Conservation (phyloP, 2,329 filamentous ascomycete species). For the Sporothrix inflata region DNA sequence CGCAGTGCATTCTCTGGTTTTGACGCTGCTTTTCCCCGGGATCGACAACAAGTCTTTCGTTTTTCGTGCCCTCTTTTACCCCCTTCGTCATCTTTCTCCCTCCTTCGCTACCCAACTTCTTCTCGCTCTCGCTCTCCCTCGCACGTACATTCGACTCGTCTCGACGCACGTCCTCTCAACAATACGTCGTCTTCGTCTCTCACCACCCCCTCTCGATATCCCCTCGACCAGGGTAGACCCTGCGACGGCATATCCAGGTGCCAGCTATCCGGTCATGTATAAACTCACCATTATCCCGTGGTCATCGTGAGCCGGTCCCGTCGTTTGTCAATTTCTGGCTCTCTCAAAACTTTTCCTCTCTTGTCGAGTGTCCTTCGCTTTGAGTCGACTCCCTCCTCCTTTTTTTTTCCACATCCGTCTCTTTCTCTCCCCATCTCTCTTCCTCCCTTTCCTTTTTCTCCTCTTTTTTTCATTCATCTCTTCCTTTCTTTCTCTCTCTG, state of each 20-base stretch:
- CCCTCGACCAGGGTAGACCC: constrained; percentile 4
- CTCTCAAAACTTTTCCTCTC: neutral
- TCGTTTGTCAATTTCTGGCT: neutral
- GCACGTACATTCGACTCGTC: neutral
- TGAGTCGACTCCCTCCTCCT: neutral
- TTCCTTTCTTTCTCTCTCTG: neutral
- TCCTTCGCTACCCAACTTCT: neutral
- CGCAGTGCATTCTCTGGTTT: neutral
- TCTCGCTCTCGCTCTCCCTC: neutral
- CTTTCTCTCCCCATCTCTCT: neutral
- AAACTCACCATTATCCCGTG: constrained; percentile 20
- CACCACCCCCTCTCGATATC: neutral
- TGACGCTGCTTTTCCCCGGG: constrained; percentile 20
- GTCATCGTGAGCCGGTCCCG: constrained; percentile 24
- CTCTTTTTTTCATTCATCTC: neutral
- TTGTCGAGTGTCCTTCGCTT: neutral
- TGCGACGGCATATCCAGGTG: constrained; percentile 15
- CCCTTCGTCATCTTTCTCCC: neutral
- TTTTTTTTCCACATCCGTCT: neutral
- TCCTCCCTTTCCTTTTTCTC: neutral
- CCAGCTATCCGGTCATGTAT: constrained; percentile 24
- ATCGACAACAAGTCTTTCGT: constrained; percentile 22
- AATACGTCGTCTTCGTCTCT: neutral
- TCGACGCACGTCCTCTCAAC: neutral
- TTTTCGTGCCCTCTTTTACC: neutral